These are phyloP conservation scores for Ambrosia hybrid DNA, from an alignment of 140 eudicot genomes.

Conservation along the genomic window DNA sequence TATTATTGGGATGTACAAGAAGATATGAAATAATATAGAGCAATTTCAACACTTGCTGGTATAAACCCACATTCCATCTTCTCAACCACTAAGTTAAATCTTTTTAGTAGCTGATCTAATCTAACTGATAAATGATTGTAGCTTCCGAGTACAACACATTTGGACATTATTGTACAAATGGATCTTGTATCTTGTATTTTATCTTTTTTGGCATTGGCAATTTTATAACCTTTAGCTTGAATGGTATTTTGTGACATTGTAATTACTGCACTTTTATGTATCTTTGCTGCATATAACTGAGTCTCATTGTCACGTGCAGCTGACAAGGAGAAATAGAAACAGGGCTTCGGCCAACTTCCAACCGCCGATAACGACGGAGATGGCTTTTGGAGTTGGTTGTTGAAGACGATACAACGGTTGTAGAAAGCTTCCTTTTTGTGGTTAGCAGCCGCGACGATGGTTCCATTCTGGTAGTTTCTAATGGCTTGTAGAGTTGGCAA, in stretches of 20 bases:
- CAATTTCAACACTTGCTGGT: not conserved
- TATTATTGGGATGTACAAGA: not conserved
- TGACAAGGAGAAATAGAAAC: conserved; percentile 23
- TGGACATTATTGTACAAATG: not conserved
- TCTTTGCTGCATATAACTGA: not conserved
- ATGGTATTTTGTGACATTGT: not conserved
- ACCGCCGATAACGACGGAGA: too few species aligned
- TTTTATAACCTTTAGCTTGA: not conserved
- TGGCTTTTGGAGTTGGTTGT: too few species aligned
- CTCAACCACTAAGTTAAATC: not conserved
- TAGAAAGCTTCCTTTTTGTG: too few species aligned
- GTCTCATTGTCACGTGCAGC: conserved; percentile 35
- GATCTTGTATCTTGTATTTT: conserved; percentile 8
- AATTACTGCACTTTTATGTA: conserved; percentile 8
- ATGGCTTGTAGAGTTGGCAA: too few species aligned
- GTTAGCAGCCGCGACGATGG: too few species aligned
- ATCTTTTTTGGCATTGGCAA: conserved; percentile 5
- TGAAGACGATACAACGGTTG: too few species aligned
- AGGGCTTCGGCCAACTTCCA: too few species aligned
- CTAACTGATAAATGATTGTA: conserved; percentile 10
- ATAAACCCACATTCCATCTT: not conserved
- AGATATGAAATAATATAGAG: not conserved
- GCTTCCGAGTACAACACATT: conserved; percentile 6
- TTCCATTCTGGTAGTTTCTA: too few species aligned
- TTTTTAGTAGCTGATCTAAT: not conserved